A percentile compares a stretch with the other conserved stretches of the same genome.
phyloP scores from a whole-genome alignment of 208 protist genomes.

The Acanthamoeba divionensis region DNA sequence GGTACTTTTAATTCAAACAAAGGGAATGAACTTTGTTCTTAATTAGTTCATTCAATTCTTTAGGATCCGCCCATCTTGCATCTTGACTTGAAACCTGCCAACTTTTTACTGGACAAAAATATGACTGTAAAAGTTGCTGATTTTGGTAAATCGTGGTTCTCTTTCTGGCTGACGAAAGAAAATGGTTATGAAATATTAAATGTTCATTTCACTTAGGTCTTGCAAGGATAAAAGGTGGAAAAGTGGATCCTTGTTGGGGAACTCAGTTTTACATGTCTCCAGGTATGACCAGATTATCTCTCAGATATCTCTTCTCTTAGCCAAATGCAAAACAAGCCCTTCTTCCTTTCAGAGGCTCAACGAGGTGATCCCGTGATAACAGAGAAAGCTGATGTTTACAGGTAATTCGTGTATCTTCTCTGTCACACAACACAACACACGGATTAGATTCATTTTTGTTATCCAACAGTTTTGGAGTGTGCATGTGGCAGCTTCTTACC shows the following conservation, averaged over 20 bases:
- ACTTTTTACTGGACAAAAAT: slow-evolving; percentile 31
- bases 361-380: slow-evolving; percentile 2
- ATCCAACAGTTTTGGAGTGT: slow-evolving; percentile 2
- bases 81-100: slow-evolving; percentile 12
- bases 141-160: neutral
- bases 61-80: slow-evolving; percentile 27
- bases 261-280: slow-evolving; percentile 38
- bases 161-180: neutral
- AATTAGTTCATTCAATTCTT: neutral
- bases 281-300: no score
- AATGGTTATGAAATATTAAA: neutral
- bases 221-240: neutral
- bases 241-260: slow-evolving; percentile 4
- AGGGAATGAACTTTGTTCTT: neutral
- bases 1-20: neutral
- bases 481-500: neutral
- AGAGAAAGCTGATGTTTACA: slow-evolving; percentile 16
- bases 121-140: slow-evolving; percentile 38
- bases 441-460: neutral
- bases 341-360: neutral
- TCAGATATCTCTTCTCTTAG: no score
- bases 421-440: neutral
- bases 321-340: no score
- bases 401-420: neutral
- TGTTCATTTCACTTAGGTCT: neutral